Conservation (phyloP, 495 filamentous ascomycete species). For the Podospora tetraspora region DNA sequence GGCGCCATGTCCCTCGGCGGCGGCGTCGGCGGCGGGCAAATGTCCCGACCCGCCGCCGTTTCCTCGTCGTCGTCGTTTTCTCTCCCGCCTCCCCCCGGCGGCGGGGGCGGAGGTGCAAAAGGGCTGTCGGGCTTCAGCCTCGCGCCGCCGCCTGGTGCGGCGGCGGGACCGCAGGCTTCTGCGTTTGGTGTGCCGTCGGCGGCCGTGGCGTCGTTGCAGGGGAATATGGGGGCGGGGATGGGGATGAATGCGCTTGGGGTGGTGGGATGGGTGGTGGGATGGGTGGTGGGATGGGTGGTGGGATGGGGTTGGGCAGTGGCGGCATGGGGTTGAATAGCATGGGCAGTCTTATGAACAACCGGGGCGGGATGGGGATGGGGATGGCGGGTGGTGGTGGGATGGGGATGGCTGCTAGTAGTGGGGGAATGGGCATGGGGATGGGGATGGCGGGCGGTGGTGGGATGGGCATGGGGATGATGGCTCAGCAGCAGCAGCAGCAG, state of each 20-base stretch:
- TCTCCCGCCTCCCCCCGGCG: slow-evolving; percentile 41
- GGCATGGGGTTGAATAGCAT: slow-evolving; percentile 19
- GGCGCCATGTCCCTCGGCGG: slow-evolving; percentile 32
- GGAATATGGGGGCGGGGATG: slow-evolving; percentile 17
- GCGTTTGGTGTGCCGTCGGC: background rate
- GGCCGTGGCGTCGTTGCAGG: background rate
- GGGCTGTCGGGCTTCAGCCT: slow-evolving; percentile 35
- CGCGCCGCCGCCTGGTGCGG: slow-evolving; percentile 35
- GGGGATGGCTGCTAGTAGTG: slow-evolving; percentile 12
- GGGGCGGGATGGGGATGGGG: background rate
- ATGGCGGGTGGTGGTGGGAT: slow-evolving; percentile 1
- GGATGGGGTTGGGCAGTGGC: too few relatives aligned
- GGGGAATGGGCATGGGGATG: slow-evolving; percentile 23
- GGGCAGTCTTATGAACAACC: slow-evolving; percentile 18
- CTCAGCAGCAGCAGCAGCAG: slow-evolving; percentile 20
- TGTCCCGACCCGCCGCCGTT: slow-evolving; percentile 21
- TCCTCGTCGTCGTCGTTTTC: slow-evolving; percentile 39
- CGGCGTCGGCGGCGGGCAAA: slow-evolving; percentile 12
- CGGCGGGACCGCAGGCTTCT: slow-evolving; percentile 1
- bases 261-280: slow-evolving; percentile 15
- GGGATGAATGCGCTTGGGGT: background rate
- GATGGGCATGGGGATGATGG: slow-evolving; percentile 22
- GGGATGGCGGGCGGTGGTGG: slow-evolving; percentile 7
- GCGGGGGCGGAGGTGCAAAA: background rate
- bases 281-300: slow-evolving; percentile 10